A percentile compares a stretch with the other conserved stretches of the same genome.
phyloP scores from a whole-genome alignment of 805 yeast genomes.

The Debaryomyces maramus region DNA sequence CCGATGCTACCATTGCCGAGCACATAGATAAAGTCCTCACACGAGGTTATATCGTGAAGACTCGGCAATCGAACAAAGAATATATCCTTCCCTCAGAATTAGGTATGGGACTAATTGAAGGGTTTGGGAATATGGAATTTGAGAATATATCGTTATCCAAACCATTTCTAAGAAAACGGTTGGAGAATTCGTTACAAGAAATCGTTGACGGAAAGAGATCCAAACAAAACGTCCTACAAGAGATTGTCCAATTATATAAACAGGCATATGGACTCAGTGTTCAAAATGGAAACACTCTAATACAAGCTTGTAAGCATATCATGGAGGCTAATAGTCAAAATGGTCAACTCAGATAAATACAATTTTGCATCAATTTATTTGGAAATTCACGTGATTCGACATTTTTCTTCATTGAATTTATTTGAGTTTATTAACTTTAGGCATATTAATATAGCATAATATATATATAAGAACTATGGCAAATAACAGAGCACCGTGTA shows the following conservation, averaged over 20 bases:
- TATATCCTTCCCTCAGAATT: slow-evolving; percentile 73
- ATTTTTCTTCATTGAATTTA: not conserved
- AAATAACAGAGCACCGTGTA: slow-evolving; percentile 15
- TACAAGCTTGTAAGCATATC: slow-evolving; percentile 20
- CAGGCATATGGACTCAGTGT: slow-evolving; percentile 53
- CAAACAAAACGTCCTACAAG: slow-evolving; percentile 53
- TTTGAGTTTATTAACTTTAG: too few relatives aligned
- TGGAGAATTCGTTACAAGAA: slow-evolving; percentile 65
- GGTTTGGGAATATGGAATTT: slow-evolving; percentile 77
- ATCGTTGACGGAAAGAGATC: slow-evolving; percentile 66
- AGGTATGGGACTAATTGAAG: slow-evolving; percentile 86
- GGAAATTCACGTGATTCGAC: not conserved
- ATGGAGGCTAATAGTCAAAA: slow-evolving; percentile 4
- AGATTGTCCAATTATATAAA: slow-evolving; percentile 58
- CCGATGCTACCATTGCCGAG: slow-evolving; percentile 98
- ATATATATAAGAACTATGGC: slow-evolving; percentile 2
- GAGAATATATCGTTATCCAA: slow-evolving; percentile 66
- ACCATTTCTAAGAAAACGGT: slow-evolving; percentile 77
- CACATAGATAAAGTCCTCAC: slow-evolving; percentile 80
- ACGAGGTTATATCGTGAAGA: slow-evolving; percentile 64
- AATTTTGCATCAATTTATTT: slow-evolving; percentile 1
- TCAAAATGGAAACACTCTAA: slow-evolving; percentile 38
- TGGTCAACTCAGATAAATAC: not conserved
- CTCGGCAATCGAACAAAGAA: slow-evolving; percentile 35
- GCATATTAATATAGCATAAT: not conserved